These are phyloP conservation scores for Ascochyta pisi DNA, from an alignment of 2,329 filamentous ascomycete genomes.

Conservation along the genomic window DNA sequence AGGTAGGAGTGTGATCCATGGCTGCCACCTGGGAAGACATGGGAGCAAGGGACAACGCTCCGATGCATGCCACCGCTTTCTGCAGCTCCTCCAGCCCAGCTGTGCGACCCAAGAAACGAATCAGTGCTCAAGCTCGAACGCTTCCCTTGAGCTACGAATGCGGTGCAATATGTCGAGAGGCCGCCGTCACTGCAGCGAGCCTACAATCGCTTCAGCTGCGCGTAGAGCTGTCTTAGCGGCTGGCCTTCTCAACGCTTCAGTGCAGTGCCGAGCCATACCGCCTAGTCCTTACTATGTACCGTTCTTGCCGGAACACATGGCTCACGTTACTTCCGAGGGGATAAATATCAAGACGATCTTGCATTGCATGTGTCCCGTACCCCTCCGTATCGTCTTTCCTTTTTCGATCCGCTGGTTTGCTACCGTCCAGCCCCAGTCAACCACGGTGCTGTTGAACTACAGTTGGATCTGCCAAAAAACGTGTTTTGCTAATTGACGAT, in stretches of 20 bases:
- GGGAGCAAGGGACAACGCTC: conserved; percentile 38
- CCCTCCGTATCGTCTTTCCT: conserved; percentile 24
- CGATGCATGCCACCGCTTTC: conserved; percentile 43
- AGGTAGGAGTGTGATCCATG: conserved; percentile 29
- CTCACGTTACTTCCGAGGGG: conserved; percentile 35
- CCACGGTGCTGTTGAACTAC: conserved; percentile 2
- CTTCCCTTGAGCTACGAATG: conserved; percentile 34
- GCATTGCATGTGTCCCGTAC: conserved; percentile 46
- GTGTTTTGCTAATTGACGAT: neutral
- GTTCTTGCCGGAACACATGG: conserved; percentile 42
- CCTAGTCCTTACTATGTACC: conserved; percentile 27
- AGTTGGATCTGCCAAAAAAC: neutral
- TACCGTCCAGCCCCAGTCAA: conserved; percentile 12
- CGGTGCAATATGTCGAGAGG: conserved; percentile 42
- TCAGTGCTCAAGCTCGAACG: conserved; percentile 26
- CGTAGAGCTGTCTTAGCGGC: conserved; percentile 26
- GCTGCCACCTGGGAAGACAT: conserved; percentile 29
- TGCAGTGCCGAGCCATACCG: conserved; percentile 31
- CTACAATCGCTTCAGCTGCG: conserved; percentile 34
- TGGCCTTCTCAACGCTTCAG: conserved; percentile 22
- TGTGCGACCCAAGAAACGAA: conserved; percentile 38
- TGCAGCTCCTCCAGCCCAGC: conserved; percentile 31
- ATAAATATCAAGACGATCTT: conserved; percentile 45
- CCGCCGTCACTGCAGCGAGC: conserved; percentile 40
- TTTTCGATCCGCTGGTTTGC: conserved; percentile 27